Percentiles rank a stretch among this genome's conserved stretches.
These are phyloP conservation scores for Apophysomyces sp. DNA, from an alignment of 371 early-diverging fungal genomes.

Conservation along the genomic window DNA sequence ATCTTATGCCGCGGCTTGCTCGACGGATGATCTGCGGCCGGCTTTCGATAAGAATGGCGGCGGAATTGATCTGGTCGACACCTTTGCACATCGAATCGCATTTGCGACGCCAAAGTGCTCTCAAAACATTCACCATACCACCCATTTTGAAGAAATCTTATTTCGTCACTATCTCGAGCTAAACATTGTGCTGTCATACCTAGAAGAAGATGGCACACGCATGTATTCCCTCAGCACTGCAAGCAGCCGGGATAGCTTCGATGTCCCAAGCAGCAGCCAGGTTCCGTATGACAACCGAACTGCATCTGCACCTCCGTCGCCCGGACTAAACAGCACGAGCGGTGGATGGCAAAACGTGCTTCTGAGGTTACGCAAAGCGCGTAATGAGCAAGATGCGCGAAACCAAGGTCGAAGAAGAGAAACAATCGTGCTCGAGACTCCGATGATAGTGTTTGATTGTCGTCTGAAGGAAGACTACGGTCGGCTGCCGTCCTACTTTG, in stretches of 20 bases:
- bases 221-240: conserved; percentile 4
- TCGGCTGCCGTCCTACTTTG: conserved; percentile 42
- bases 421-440: conserved; percentile 23
- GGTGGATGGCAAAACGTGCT: conserved; percentile 21
- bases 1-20: conserved; percentile 10
- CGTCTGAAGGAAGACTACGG: conserved; percentile 50
- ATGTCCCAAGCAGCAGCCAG: conserved; percentile 3
- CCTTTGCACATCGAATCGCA: conserved; percentile 38
- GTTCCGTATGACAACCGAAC: not conserved
- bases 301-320: conserved; percentile 4
- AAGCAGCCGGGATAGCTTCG: conserved; percentile 5
- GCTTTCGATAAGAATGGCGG: conserved; percentile 23
- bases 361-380: conserved; percentile 19
- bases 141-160: conserved; percentile 34
- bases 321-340: not conserved
- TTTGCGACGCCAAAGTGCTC: conserved; percentile 41
- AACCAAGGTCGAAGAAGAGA: conserved; percentile 14
- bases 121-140: conserved; percentile 37
- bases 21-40: conserved; percentile 18
- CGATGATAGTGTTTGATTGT: conserved; percentile 41
- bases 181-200: conserved; percentile 28
- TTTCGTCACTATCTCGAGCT: conserved; percentile 33
- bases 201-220: conserved; percentile 19
- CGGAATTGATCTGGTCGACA: conserved; percentile 27
- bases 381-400: conserved; percentile 8